Evolutionary conservation across 192 early-diverging fungal genomes (phyloP), one percentile per base, ranked within the genome.

Genomic region (Coemansia sp.): DNA sequence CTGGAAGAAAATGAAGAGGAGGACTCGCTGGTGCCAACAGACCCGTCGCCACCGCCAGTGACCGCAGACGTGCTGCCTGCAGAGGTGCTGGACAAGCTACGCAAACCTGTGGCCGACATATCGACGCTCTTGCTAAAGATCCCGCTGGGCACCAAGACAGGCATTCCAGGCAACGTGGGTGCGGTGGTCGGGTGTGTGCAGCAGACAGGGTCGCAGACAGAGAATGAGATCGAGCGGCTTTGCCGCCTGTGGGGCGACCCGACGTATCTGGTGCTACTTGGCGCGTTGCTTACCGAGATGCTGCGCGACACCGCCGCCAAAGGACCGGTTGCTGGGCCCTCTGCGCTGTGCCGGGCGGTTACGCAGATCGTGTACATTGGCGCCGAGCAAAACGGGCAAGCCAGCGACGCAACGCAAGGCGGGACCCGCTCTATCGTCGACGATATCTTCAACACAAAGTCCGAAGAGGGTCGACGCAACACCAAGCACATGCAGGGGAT

Each of bases 191-290:
- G 73, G 19, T 48, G 63, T 17, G 14, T 40, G 5, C 68, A 64
- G 56, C 68, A 71, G 16, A 48, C 44, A 3, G 68, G 73, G 2
- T 20, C 68, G 48, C 61, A 37, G 17, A 40, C 19, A 19, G 76
- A 73, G 56, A 65, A 57, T 57, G 77, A 73, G 22, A 67, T 79
- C 20, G 77, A 70, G 68, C 60, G 77, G 37, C 65, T 79, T 40
- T 79, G 71, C 53, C 53, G 72, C 9, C 63, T 74, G 64, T 74
- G 71, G 77, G 77, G 68, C 61, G 77, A 79, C 62, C 49, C 77
- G 14, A 42, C 42, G 46, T 69, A 67, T 22, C 14, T 79, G 32
- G 48, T 62, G 39, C 56, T 79, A 7, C 42, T 79, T 2, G 77
- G 70, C 12, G 49, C 69, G 11, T 11, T 74, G 22, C 39, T 79